Conservation (phyloP, 1,284 basidiomycete species). For the Sporisorium scitamineum region DNA sequence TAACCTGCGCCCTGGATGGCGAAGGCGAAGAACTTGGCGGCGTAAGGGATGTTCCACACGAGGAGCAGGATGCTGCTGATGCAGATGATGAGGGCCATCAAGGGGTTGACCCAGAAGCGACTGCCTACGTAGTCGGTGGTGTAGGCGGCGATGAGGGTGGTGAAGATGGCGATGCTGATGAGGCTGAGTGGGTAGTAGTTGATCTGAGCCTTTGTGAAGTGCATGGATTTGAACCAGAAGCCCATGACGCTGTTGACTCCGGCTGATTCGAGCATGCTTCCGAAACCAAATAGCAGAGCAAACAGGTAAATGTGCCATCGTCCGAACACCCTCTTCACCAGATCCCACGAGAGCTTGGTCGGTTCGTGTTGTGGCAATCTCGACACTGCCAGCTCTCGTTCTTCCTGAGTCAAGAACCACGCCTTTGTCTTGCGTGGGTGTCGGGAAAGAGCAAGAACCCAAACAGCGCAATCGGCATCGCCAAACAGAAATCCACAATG, state of each 20-base stretch:
- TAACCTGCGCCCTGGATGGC: slow-evolving; percentile 60
- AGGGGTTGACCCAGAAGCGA: slow-evolving; percentile 44
- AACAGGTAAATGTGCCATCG: slow-evolving; percentile 73
- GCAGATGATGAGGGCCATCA: slow-evolving; percentile 46
- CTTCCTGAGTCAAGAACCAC: slow-evolving; percentile 77
- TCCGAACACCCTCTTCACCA: slow-evolving; percentile 74
- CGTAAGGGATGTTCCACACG: slow-evolving; percentile 56
- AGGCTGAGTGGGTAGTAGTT: slow-evolving; percentile 54
- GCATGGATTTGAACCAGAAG: slow-evolving; percentile 77
- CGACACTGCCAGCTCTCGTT: slow-evolving; percentile 63
- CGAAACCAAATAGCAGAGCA: slow-evolving; percentile 73
- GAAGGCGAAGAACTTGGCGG: slow-evolving; percentile 58
- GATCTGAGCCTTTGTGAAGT: slow-evolving; percentile 34
- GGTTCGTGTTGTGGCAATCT: slow-evolving; percentile 71
- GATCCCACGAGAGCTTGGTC: slow-evolving; percentile 62
- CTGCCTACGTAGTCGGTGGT: slow-evolving; percentile 37
- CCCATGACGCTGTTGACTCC: slow-evolving; percentile 82
- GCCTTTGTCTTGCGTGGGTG: slow-evolving; percentile 77
- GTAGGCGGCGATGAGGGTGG: slow-evolving; percentile 44
- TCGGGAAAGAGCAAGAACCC: slow-evolving; percentile 81
- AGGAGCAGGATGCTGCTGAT: slow-evolving; percentile 48
- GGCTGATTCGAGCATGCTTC: slow-evolving; percentile 78
- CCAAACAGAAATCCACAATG: slow-evolving; percentile 80
- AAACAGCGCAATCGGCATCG: slow-evolving; percentile 77
- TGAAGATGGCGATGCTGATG: slow-evolving; percentile 48